These are phyloP conservation scores for Pythium guiyangense DNA, from an alignment of 352 stramenopile species.

Conservation along the genomic window DNA sequence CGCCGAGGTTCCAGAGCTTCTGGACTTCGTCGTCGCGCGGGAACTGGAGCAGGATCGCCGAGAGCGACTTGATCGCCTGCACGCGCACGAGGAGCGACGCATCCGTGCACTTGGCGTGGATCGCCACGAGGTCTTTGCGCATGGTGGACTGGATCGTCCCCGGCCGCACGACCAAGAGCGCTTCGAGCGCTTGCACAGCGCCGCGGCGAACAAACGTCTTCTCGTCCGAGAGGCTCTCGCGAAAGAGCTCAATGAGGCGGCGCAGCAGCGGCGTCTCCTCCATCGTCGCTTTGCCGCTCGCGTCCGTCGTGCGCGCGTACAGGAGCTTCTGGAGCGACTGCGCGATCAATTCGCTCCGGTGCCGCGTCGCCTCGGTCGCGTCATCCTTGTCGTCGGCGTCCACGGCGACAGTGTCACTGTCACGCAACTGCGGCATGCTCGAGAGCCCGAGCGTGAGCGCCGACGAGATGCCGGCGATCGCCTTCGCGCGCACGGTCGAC, in stretches of 20 bases:
- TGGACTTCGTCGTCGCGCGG: conserved; percentile 64
- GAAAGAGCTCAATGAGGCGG: conserved; percentile 65
- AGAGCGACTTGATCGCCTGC: conserved; percentile 80
- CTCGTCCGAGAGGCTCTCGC: conserved; percentile 67
- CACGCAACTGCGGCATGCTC: conserved; percentile 13
- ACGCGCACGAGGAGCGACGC: conserved; percentile 74
- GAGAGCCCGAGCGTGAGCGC: conserved; percentile 53
- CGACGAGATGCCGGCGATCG: conserved; percentile 68
- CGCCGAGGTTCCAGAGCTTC: conserved; percentile 78
- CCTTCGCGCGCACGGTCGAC: conserved; percentile 74
- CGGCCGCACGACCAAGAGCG: conserved; percentile 52
- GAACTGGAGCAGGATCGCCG: conserved; percentile 69
- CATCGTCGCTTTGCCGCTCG: conserved; percentile 23
- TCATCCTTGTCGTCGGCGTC: conserved; percentile 19
- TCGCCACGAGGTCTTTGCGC: conserved; percentile 64
- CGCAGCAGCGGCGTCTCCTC: conserved; percentile 66
- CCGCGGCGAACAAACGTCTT: conserved; percentile 82
- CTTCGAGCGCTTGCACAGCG: conserved; percentile 73
- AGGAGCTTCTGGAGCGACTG: conserved; percentile 47
- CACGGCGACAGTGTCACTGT: conserved; percentile 17
- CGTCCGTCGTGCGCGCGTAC: conserved; percentile 26
- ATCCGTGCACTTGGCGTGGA: conserved; percentile 73
- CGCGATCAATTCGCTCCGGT: conserved; percentile 30
- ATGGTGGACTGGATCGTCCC: conserved; percentile 48
- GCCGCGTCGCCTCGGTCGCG: background rate